Conservation (phyloP, 2,329 filamentous ascomycete genomes). For the Verticillium nonalfalfae region DNA sequence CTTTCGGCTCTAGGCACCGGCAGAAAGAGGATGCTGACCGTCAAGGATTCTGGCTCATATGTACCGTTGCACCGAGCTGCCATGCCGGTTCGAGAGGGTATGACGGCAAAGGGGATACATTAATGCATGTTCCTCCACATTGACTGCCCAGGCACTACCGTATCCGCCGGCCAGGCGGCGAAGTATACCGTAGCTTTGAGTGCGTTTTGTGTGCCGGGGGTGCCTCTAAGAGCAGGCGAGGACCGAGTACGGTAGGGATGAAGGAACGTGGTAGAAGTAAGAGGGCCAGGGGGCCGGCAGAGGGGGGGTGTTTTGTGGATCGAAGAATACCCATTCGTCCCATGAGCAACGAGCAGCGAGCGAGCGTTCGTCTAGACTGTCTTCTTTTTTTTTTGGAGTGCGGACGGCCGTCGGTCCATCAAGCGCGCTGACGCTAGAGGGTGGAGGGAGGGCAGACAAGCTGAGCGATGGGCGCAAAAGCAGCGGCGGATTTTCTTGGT, state of each 20-base stretch:
- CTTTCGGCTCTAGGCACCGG: neutral
- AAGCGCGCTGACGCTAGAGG: constrained; percentile 2
- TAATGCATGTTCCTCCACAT: neutral
- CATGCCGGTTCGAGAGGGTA: neutral
- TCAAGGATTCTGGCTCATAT: neutral
- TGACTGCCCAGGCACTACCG: neutral
- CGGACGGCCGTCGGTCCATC: neutral
- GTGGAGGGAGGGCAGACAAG: neutral
- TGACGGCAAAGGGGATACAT: neutral
- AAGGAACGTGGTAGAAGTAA: neutral
- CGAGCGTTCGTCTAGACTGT: neutral
- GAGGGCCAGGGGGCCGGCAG: neutral
- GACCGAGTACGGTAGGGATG: neutral
- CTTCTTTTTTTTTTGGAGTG: neutral
- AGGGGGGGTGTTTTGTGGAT: neutral
- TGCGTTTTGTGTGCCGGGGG: neutral
- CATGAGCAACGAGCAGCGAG: neutral
- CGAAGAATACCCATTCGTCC: neutral
- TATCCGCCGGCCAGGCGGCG: neutral
- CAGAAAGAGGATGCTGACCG: neutral
- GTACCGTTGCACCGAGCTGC: neutral
- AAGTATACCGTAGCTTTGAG: neutral
- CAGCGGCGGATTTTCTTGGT: constrained; percentile 23
- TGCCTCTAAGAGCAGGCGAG: neutral
- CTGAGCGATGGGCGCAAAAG: constrained; percentile 17